Conservation (phyloP, 108 stramenopile species). For the Bacterosira constricta region DNA sequence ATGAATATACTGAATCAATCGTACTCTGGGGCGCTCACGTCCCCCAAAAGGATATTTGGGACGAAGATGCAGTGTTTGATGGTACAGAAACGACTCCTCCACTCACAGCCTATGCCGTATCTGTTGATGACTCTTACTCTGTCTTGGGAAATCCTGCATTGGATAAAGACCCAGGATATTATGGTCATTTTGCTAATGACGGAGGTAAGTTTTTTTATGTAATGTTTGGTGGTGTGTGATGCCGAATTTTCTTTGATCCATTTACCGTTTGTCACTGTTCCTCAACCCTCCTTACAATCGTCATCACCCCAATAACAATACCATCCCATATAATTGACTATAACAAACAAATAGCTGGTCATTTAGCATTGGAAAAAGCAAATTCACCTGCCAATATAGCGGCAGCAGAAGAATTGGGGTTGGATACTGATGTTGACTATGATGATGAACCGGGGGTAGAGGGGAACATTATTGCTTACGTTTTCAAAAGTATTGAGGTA, state of each 20-base stretch:
- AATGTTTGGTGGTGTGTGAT: too few relatives aligned
- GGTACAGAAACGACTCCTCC: slow-evolving; percentile 15
- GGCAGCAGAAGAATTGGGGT: slow-evolving; percentile 17
- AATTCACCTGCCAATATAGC: slow-evolving; percentile 9
- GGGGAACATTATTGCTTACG: slow-evolving; percentile 26
- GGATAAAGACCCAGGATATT: slow-evolving; percentile 38
- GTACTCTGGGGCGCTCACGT: slow-evolving; percentile 34
- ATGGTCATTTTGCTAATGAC: slow-evolving; percentile 53
- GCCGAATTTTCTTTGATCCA: too few relatives aligned
- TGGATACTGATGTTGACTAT: slow-evolving; percentile 8
- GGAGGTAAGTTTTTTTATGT: too few relatives aligned
- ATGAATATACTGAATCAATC: slow-evolving; percentile 22
- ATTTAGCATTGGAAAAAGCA: slow-evolving; percentile 11
- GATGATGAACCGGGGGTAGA: slow-evolving; percentile 12
- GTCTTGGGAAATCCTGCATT: slow-evolving; percentile 40
- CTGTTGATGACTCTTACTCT: slow-evolving; percentile 23
- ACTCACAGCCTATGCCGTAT: slow-evolving; percentile 28
- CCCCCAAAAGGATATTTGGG: background rate
- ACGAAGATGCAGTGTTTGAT: slow-evolving; percentile 28
- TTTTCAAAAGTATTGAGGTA: slow-evolving; percentile 26
- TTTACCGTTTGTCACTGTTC: too few relatives aligned
- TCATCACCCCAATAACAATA: too few relatives aligned
- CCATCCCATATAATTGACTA: too few relatives aligned
- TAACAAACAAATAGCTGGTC: too few relatives aligned
- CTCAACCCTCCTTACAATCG: too few relatives aligned